Evolutionary conservation across 2,329 filamentous ascomycete genomes (phyloP), one percentile per base, ranked within the genome.

Genomic region (Dichotomopilus funicola): DNA sequence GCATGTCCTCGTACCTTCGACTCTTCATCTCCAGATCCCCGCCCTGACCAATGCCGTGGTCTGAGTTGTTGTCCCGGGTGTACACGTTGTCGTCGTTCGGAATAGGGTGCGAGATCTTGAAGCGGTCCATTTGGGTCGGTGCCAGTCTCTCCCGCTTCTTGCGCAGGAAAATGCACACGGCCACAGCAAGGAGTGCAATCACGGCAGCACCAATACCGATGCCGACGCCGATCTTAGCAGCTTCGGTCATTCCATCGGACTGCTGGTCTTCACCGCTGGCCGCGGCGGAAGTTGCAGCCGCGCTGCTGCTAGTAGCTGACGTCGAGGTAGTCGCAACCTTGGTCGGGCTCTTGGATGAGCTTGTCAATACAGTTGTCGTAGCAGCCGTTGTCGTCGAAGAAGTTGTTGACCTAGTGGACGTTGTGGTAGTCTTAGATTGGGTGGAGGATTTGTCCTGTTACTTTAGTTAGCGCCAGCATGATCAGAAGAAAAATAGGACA

Each of bases 1-100:
- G 63, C 78, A 82, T 79, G 59, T 83, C 80, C 66, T 83, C 80
- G 60, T 83, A 83, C 43, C 78, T 73, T 57, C 76, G 73, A 3
- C 78, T 74, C 57, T 75, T 75, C 63, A 76, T 70, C 61, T 82
- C 78, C 44, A 81, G 70, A 47, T 78, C 77, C 19, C 19, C 19
- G 12, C 68, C 65, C 47, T 70, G 67, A 9, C 69, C 69, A 45
- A 71, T 67, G 53, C 75, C 72, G 55, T 71, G 68, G 19, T 65
- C 65, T 45, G 69, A 67, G n/a, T 68, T 68, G 51, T 64, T 64
- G 56, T 70, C 71, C 19, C 69, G 65, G 36, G 70, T 68, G 54
- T 72, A 75, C 5, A 55, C 41, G 19, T 71, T 71, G 11, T 75
- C 76, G 4, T 74, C 71, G 12, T 71, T 74, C 3, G 75, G 72